Percentiles rank a stretch among this genome's conserved stretches.
Evolutionary conservation across 495 filamentous ascomycete species (phyloP).

Genomic region (Viridothelium virens): DNA sequence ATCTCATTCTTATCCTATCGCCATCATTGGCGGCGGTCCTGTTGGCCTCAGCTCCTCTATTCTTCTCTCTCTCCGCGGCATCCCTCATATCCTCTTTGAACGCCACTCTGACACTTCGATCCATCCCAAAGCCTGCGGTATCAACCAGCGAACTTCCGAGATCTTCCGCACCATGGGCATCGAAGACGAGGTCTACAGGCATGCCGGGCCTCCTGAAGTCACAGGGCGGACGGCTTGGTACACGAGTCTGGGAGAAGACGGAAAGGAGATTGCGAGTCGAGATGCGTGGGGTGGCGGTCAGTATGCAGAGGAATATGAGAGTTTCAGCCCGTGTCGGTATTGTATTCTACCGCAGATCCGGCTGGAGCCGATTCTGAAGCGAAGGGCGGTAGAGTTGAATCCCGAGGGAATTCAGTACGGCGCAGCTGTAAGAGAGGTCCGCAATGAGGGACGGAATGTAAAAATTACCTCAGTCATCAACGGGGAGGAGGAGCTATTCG

Average conservation of each 20-base stretch:
- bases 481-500: background rate
- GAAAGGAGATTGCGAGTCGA: conserved; percentile 18
- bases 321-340: conserved; percentile 19
- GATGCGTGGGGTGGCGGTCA: conserved; percentile 24
- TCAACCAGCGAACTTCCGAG: conserved; percentile 30
- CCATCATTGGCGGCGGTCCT: conserved; percentile 31
- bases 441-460: conserved; percentile 13
- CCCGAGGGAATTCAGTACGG: conserved; percentile 18
- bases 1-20: conserved; percentile 5
- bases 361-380: conserved; percentile 23
- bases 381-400: conserved; percentile 21
- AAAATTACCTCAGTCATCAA: conserved; percentile 5
- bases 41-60: conserved; percentile 27
- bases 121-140: conserved; percentile 30
- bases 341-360: conserved; percentile 23
- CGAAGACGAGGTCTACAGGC: conserved; percentile 13
- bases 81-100: conserved; percentile 26
- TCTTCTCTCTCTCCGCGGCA: conserved; percentile 24
- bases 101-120: conserved; percentile 26
- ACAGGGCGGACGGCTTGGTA: conserved; percentile 15
- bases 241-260: conserved; percentile 13
- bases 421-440: conserved; percentile 15
- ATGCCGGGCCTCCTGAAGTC: conserved; percentile 7
- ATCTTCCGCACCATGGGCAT: conserved; percentile 23
- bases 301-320: conserved; percentile 18